Conservation (phyloP, 2,329 filamentous ascomycete genomes). For the Colletotrichum filicis region DNA sequence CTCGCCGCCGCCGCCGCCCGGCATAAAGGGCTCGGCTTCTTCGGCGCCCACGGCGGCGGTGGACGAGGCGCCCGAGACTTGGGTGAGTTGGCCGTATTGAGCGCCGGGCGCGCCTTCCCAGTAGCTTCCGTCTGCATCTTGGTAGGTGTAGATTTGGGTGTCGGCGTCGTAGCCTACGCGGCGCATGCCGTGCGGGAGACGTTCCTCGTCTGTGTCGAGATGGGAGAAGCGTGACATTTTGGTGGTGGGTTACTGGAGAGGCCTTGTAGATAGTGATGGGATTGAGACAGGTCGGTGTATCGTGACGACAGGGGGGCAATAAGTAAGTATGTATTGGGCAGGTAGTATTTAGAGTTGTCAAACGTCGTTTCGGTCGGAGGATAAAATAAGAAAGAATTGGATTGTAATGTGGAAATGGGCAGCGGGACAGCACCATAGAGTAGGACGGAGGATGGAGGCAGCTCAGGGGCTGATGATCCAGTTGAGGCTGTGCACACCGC, state of each 20-base stretch:
- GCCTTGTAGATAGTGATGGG: neutral
- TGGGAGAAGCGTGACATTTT: constrained; percentile 54
- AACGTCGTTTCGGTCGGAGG: neutral
- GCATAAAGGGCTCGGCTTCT: constrained; percentile 45
- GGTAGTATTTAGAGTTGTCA: neutral
- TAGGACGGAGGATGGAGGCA: neutral
- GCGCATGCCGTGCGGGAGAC: constrained; percentile 65
- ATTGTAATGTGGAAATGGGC: neutral
- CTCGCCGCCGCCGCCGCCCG: neutral
- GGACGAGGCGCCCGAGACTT: constrained; percentile 46
- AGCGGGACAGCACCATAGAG: neutral
- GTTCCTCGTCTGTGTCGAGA: constrained; percentile 60
- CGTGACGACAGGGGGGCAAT: neutral
- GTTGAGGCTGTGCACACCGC: constrained; percentile 11
- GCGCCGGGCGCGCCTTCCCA: constrained; percentile 63
- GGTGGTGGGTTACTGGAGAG: neutral
- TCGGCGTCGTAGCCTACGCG: constrained; percentile 68
- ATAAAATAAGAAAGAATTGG: neutral
- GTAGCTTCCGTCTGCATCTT: constrained; percentile 57
- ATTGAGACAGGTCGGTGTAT: neutral
- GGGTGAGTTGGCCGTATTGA: constrained; percentile 59
- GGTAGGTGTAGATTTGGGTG: constrained; percentile 63
- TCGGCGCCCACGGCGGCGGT: neutral
- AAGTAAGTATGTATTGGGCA: neutral
- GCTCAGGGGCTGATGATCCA: neutral